These are phyloP conservation scores for Paramecium tetraurelia DNA, from an alignment of 73 alveolate genomes.

Conservation along the genomic window DNA sequence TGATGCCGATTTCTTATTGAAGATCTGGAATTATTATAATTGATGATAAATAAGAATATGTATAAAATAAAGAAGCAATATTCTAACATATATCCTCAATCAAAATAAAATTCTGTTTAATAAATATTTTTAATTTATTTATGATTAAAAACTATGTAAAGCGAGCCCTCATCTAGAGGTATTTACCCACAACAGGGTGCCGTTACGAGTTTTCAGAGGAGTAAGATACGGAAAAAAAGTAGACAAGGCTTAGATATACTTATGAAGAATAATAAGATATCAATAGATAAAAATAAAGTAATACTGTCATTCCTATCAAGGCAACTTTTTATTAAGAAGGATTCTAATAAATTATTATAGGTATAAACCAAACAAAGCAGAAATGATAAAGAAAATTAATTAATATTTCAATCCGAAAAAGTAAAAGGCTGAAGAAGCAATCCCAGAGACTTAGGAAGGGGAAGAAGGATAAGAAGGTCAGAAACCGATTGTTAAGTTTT, in stretches of 20 bases:
- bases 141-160: not conserved
- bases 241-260: not conserved
- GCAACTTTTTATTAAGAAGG: not conserved
- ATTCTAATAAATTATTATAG: not conserved
- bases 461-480: not conserved
- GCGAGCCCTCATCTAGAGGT: not conserved
- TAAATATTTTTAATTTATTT: not conserved
- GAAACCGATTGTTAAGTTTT: not conserved
- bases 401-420: not conserved
- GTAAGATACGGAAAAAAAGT: not conserved
- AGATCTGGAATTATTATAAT: constrained; percentile 42
- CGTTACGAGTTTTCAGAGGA: not conserved
- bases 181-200: not conserved
- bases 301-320: not conserved
- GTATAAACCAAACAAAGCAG: not conserved
- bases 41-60: not conserved
- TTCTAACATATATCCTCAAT: not conserved
- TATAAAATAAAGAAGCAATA: not conserved
- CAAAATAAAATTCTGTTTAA: not conserved
- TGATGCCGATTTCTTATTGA: constrained; percentile 18
- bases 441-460: not conserved
- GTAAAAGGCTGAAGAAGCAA: not conserved
- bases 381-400: not conserved
- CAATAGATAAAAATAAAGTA: not conserved
- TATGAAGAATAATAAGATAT: not conserved